Conservation (phyloP, 106 monocot genomes). For the Ottelia alismoides region DNA sequence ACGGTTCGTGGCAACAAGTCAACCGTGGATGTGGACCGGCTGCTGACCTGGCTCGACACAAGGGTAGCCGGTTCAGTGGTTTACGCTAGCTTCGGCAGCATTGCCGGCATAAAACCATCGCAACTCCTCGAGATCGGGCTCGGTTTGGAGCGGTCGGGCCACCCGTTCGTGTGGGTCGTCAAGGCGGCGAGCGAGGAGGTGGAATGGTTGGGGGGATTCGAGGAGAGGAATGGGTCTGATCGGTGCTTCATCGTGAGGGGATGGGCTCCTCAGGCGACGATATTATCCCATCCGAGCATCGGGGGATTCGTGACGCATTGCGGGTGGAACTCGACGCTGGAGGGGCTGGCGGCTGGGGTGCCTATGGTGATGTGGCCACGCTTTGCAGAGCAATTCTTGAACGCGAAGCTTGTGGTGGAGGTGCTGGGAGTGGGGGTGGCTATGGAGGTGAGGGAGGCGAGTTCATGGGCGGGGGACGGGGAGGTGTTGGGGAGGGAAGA, state of each 20-base stretch:
- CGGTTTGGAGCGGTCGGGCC: conserved; percentile 24
- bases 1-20: conserved; percentile 22
- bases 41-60: conserved; percentile 30
- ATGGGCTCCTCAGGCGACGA: conserved; percentile 43
- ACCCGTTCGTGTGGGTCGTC: conserved; percentile 36
- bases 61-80: conserved; percentile 27
- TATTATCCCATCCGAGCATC: conserved; percentile 27
- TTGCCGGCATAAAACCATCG: background rate
- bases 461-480: background rate
- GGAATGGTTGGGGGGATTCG: conserved; percentile 13
- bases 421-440: conserved; percentile 15
- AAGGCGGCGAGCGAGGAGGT: background rate
- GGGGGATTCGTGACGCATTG: conserved; percentile 59
- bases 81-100: conserved; percentile 48
- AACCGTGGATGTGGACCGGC: conserved; percentile 6
- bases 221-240: conserved; percentile 11
- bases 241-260: conserved; percentile 24
- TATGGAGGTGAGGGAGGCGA: conserved; percentile 5
- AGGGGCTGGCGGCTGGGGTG: conserved; percentile 29
- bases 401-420: conserved; percentile 25
- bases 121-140: conserved; percentile 29
- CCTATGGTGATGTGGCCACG: conserved; percentile 39
- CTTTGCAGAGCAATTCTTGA: conserved; percentile 37
- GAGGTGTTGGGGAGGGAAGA: conserved; percentile 11
- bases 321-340: conserved; percentile 70